Base-by-base conservation (phyloP, 2,329 filamentous ascomycete genomes). In the Hypomyces rosellus region DNA sequence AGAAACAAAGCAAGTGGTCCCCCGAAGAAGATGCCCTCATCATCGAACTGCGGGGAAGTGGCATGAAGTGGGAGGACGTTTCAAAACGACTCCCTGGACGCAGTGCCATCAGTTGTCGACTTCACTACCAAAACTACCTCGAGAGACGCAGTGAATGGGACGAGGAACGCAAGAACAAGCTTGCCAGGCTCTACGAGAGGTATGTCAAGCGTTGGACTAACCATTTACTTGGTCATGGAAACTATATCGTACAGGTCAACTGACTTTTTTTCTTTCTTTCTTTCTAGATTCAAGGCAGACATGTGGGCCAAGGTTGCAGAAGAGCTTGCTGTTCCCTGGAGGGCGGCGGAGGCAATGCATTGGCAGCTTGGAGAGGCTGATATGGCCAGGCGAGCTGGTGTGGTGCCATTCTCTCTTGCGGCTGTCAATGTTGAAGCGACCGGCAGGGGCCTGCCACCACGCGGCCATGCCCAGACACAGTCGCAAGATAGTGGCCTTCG, bases 21-120 rank as follows among this genome's bases (percentile, higher is more conserved):
- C 77, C 86, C 1, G 89, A 96, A 55, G 92, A 97, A 68, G 90
- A 97, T 68, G 82, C 87, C n/a, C 74, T 93, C 45, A 96, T 96
- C 60, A 96, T 96, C 61, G 88, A 95, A 67, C 80, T 97, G 55
- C 83, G 92, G 51, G 89, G 89, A 36, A 85, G 85, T 60, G 88
- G 89, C 8, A 96, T 96, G 89, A 97, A 97, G 66, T 97, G 92
- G 93, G 92, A 97, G 65, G 92, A 97, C 68, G 96, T 97, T 61
- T 95, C 89, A 55, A 95, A 92, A 73, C 82, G 86, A 49, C 74
- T 97, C 45, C 91, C 90, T 3, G 92, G 92, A 55, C 82, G 93
- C 60, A 96, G 90, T 69, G 86, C 90, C 51, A 96, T 96, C 62
- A 95, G 90, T 61, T 97, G 92, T 69, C 85, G 92, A 40, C 77